Evolutionary conservation across 805 yeast species (phyloP).

Genomic region (Pichia insulana): DNA sequence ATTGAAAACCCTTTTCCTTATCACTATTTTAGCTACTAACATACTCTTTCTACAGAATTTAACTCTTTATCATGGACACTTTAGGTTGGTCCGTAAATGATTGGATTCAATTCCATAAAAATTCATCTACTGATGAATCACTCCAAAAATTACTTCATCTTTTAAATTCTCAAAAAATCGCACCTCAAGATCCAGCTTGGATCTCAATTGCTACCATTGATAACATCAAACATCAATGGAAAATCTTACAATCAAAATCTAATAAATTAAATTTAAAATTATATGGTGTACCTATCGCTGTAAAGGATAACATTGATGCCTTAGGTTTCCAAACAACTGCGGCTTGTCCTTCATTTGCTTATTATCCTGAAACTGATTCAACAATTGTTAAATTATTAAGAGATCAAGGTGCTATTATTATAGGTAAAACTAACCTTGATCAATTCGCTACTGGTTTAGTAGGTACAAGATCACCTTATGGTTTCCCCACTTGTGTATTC

Average conservation of each 20-base stretch:
- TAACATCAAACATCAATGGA: slow-evolving; percentile 71
- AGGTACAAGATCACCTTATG: slow-evolving; percentile 93
- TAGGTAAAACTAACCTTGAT: slow-evolving; percentile 92
- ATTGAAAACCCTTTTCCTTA: no score
- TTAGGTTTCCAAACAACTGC: slow-evolving; percentile 81
- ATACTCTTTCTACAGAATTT: no score
- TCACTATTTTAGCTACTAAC: no score
- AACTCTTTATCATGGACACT: slow-evolving; percentile 19
- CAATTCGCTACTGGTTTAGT: slow-evolving; percentile 97
- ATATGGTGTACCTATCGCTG: slow-evolving; percentile 92
- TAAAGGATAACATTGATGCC: slow-evolving; percentile 92
- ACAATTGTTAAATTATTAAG: slow-evolving; percentile 65
- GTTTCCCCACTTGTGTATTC: slow-evolving; percentile 77
- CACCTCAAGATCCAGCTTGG: slow-evolving; percentile 77
- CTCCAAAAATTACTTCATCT: slow-evolving; percentile 38
- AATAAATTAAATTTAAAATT: slow-evolving; percentile 51
- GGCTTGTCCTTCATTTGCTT: slow-evolving; percentile 83
- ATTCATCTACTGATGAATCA: slow-evolving; percentile 54
- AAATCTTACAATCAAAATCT: slow-evolving; percentile 53
- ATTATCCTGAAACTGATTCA: slow-evolving; percentile 63
- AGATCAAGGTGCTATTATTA: slow-evolving; percentile 83
- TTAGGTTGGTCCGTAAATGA: slow-evolving; percentile 76
- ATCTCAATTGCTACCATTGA: slow-evolving; percentile 63
- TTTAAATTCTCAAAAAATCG: slow-evolving; percentile 36
- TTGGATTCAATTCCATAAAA: slow-evolving; percentile 65